Evolutionary conservation across 495 filamentous ascomycete species (phyloP).

Genomic region (Platismatia glauca): DNA sequence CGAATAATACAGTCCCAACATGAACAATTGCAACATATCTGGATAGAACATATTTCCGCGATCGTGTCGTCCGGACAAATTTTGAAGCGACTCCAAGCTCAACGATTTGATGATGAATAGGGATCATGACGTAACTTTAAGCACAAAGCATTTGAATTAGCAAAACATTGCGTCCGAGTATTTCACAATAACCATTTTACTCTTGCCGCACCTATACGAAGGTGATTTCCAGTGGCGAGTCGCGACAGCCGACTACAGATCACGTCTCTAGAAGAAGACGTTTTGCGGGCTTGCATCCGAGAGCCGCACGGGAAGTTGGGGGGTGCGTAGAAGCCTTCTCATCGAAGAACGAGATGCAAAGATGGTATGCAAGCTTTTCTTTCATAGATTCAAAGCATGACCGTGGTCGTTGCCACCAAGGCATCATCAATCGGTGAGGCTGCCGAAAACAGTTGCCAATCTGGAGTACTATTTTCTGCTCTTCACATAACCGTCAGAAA

Average conservation of each 20-base stretch:
- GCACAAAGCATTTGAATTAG: not conserved
- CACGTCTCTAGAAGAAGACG: not conserved
- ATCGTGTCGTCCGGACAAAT: not conserved
- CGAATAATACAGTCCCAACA: not conserved
- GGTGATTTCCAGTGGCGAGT: not conserved
- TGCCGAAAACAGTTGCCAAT: not conserved
- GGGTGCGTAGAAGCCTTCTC: not conserved
- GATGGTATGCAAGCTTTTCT: too few relatives aligned
- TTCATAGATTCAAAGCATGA: too few relatives aligned
- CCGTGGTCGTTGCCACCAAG: too few relatives aligned
- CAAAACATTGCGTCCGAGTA: not conserved
- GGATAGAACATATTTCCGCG: not conserved
- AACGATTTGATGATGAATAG: not conserved
- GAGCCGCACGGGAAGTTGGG: not conserved
- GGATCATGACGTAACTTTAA: not conserved
- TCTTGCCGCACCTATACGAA: not conserved
- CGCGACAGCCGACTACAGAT: not conserved
- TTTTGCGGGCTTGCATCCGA: not conserved
- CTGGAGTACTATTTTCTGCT: not conserved
- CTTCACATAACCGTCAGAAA: not conserved
- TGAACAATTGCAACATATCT: not conserved
- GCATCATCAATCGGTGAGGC: not conserved
- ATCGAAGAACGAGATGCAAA: not conserved
- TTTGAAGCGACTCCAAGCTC: not conserved
- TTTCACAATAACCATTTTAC: not conserved